phyloP scores from a whole-genome alignment of 345 rosid species.

The Firmiana major region DNA sequence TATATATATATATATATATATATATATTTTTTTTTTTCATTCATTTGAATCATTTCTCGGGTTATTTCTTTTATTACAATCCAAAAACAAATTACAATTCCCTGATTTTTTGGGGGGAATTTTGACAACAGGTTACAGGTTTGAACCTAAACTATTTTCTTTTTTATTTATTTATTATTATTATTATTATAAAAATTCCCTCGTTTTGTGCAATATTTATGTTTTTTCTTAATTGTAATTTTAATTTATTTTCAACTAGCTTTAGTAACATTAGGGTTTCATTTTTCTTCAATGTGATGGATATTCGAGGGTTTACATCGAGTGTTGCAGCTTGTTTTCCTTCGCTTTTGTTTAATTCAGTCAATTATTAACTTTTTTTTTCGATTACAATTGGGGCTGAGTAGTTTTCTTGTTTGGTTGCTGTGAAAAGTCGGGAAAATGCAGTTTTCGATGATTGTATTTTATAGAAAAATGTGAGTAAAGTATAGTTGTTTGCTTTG shows the following conservation, averaged over 20 bases:
- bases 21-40: neutral
- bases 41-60: neutral
- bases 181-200: neutral
- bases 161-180: too few relatives aligned
- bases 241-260: neutral
- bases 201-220: neutral
- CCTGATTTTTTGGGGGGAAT: neutral
- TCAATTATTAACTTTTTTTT: neutral
- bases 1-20: too few relatives aligned
- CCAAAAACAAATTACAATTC: neutral
- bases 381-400: neutral
- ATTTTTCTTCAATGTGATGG: neutral
- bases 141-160: neutral
- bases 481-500: neutral
- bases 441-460: neutral
- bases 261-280: neutral
- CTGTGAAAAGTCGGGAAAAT: neutral
- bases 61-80: neutral
- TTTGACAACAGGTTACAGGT: constrained; percentile 8
- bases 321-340: neutral
- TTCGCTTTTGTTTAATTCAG: neutral
- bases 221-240: neutral
- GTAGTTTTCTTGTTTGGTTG: neutral
- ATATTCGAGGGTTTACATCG: neutral
- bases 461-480: neutral